Base-by-base conservation (phyloP, 148 eudicot genomes). In the Drosera capensis region DNA sequence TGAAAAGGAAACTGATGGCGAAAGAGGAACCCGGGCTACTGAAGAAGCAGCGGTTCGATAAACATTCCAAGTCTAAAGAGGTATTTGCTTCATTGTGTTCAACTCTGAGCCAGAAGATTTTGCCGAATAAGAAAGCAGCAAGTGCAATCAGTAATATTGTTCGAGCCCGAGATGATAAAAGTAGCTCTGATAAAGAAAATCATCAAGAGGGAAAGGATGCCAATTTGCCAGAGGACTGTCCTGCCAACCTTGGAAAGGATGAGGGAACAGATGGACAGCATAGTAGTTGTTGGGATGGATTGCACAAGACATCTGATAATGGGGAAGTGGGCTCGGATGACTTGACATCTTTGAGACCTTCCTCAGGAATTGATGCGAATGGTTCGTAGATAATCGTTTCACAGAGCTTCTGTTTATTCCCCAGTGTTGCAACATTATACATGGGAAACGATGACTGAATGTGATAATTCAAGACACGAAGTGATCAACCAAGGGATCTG, bases 81-180 rank as follows among this genome's bases (percentile, higher is more conserved):
- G 78, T 84, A 7, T 76, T 85, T 56, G 82, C 85, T 55, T 65
- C 94, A 5, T 63, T 81, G 51, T 79, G 94, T 58, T 71, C 85
- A 9, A 78, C 88, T 29, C 52, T 80, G 49, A 80, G 84, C 43
- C 90, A 75, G 42, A 62, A 79, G 2, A 80, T 73, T 23, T 61
- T 84, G 50, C 86, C 95, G 23, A 52, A 55, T 49, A 92, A 81
- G 64, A 85, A 70, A 62, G 36, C 59, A 17, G 58, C 59, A 28
- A 66, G 58, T 51, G 25, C 56, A 12, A 25, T 54, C 22, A 53
- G 45, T 18, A 55, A 9, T 55, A 56, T 42, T 52, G 57, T 71
- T 15, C 51, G 47, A 29, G 39, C 60, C 8, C 53, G 51, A 18
- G 67, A 55, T 44, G 37, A 51, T 3, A 60, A 68, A 40, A 59